Evolutionary conservation across 78 protist genomes (phyloP).

Genomic region (Dictyostelium firmibasis): DNA sequence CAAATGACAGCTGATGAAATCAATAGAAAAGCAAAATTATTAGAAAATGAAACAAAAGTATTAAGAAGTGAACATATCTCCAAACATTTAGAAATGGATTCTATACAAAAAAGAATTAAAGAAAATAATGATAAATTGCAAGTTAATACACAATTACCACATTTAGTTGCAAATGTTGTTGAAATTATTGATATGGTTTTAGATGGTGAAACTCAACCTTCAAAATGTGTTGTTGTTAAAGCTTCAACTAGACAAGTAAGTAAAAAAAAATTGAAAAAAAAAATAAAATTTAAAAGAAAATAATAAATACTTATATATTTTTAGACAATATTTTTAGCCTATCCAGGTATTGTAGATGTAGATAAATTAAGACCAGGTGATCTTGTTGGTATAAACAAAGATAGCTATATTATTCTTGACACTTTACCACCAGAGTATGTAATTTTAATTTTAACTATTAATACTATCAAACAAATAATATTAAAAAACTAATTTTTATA

Average conservation of each 20-base stretch:
- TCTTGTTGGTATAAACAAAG: slow-evolving; percentile 99
- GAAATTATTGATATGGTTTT: slow-evolving; percentile 91
- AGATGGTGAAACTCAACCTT: slow-evolving; percentile 69
- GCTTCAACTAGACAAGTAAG: slow-evolving; percentile 79
- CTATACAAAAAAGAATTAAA: slow-evolving; percentile 87
- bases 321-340: slow-evolving; percentile 98
- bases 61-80: slow-evolving; percentile 60
- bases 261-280: background rate
- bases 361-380: slow-evolving; percentile 97
- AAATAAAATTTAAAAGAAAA: background rate
- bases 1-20: slow-evolving; percentile 63
- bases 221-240: slow-evolving; percentile 79
- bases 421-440: slow-evolving; percentile 97
- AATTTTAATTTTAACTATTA: no score
- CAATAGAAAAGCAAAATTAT: slow-evolving; percentile 38
- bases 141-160: slow-evolving; percentile 97
- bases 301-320: slow-evolving; percentile 67
- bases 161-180: slow-evolving; percentile 97
- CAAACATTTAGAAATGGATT: slow-evolving; percentile 72
- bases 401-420: slow-evolving; percentile 97
- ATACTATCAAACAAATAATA: no score
- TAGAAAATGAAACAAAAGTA: slow-evolving; percentile 74
- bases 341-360: slow-evolving; percentile 98
- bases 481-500: background rate
- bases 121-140: slow-evolving; percentile 97